Evolutionary conservation across 2,329 filamentous ascomycete species (phyloP).

Genomic region (Pestalotiopsis sp.): DNA sequence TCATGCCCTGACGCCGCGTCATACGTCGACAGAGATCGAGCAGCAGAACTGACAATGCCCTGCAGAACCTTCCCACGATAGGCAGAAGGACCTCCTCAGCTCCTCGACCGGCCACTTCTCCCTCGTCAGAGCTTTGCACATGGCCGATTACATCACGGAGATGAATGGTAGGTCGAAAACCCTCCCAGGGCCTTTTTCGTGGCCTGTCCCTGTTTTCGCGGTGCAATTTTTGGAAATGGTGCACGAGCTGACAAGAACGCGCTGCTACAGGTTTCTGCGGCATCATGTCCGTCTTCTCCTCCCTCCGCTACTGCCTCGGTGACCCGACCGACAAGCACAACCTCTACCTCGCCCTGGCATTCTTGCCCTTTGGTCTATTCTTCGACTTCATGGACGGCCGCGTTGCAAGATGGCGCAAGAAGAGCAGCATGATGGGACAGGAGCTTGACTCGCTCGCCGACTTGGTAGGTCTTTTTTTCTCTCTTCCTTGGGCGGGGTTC

Average conservation of each 20-base stretch:
- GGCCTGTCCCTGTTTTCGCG: neutral
- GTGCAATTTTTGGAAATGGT: neutral
- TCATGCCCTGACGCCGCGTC: neutral
- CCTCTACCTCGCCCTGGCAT: conserved; percentile 79
- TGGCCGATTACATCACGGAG: conserved; percentile 84
- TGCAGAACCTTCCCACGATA: conserved; percentile 60
- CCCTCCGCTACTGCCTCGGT: conserved; percentile 87
- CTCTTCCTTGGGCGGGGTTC: neutral
- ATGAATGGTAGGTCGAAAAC: conserved; percentile 63
- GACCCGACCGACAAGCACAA: conserved; percentile 66
- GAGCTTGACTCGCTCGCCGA: conserved; percentile 96
- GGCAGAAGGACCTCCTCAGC: conserved; percentile 75
- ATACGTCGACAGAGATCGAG: neutral
- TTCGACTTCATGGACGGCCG: conserved; percentile 99
- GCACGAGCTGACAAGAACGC: neutral
- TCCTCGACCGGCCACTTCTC: conserved; percentile 75
- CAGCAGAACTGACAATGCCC: neutral
- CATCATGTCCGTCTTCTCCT: conserved; percentile 94
- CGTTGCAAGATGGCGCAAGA: conserved; percentile 93
- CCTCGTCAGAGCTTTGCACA: conserved; percentile 69
- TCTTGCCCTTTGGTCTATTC: conserved; percentile 92
- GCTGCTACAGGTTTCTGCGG: conserved; percentile 71
- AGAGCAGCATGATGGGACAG: conserved; percentile 97
- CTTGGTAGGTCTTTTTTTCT: conserved; percentile 59
- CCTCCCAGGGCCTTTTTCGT: neutral